A percentile compares a stretch with the other conserved stretches of the same genome.
These are phyloP conservation scores for Adansonia rubrostipa DNA, from an alignment of 441 rosid genomes.

Conservation along the genomic window DNA sequence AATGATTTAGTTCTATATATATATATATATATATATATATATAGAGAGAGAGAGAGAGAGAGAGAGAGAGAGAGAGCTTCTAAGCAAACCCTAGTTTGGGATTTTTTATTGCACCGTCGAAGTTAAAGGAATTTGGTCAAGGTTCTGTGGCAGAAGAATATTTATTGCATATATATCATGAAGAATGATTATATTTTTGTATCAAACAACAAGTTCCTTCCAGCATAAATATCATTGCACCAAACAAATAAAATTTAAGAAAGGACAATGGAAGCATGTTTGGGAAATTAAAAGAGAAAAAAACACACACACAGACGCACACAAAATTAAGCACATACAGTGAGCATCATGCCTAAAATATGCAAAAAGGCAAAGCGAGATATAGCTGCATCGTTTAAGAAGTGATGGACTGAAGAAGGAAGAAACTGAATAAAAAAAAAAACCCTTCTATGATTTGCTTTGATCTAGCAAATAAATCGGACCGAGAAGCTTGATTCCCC, in stretches of 20 bases:
- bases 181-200: not conserved
- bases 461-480: constrained; percentile 18
- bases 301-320: not conserved
- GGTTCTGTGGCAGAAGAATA: not conserved
- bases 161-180: not conserved
- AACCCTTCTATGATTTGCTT: not conserved
- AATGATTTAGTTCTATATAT: not conserved
- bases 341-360: constrained; percentile 6
- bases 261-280: not conserved
- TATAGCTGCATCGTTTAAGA: not conserved
- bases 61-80: too few species aligned
- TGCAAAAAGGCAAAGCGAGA: not conserved
- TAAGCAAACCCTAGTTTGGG: too few species aligned
- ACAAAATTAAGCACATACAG: not conserved
- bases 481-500: constrained; percentile 32
- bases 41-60: too few species aligned
- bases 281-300: not conserved
- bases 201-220: not conserved
- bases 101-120: not conserved
- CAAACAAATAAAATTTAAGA: not conserved
- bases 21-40: not conserved
- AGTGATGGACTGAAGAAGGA: not conserved
- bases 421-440: constrained; percentile 6
- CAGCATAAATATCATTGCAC: not conserved
- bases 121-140: not conserved